Percentiles rank a stretch among this genome's conserved stretches.
These are phyloP conservation scores for Tephrocybe sp. DNA, from an alignment of 768 basidiomycete species.

Conservation along the genomic window DNA sequence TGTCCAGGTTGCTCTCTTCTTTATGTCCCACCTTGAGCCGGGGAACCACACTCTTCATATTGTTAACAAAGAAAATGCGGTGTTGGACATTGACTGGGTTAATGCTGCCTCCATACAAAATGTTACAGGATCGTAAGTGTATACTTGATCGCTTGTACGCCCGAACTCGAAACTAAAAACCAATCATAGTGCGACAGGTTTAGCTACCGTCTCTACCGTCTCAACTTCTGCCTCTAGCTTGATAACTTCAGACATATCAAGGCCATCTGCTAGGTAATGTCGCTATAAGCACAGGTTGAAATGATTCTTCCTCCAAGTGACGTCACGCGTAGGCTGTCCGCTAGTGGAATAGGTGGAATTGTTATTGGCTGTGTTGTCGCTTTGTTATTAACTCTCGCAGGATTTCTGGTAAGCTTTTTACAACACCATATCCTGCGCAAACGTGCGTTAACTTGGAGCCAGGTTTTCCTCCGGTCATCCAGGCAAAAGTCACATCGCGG, in stretches of 20 bases:
- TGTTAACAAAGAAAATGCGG: neutral
- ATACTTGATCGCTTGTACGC: neutral
- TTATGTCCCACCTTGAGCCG: neutral
- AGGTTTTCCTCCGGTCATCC: neutral
- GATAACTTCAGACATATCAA: neutral
- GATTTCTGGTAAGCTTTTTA: neutral
- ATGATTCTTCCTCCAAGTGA: neutral
- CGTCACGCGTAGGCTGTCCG: neutral
- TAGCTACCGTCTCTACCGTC: neutral
- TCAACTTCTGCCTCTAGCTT: neutral
- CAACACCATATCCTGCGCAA: neutral
- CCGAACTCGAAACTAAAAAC: too few relatives aligned
- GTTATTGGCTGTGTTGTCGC: neutral
- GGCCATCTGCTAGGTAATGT: neutral
- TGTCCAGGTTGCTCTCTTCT: neutral
- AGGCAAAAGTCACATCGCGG: neutral
- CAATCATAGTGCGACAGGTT: neutral
- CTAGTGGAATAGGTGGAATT: neutral
- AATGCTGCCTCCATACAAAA: neutral
- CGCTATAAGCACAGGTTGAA: neutral
- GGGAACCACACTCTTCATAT: constrained; percentile 5
- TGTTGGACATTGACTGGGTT: neutral
- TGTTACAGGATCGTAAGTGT: neutral
- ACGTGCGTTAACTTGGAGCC: neutral
- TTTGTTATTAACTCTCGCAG: neutral